Percentiles rank a stretch among this genome's conserved stretches.
These are phyloP conservation scores for Stropharia rugosoannulata DNA, from an alignment of 768 basidiomycete species.

Conservation along the genomic window DNA sequence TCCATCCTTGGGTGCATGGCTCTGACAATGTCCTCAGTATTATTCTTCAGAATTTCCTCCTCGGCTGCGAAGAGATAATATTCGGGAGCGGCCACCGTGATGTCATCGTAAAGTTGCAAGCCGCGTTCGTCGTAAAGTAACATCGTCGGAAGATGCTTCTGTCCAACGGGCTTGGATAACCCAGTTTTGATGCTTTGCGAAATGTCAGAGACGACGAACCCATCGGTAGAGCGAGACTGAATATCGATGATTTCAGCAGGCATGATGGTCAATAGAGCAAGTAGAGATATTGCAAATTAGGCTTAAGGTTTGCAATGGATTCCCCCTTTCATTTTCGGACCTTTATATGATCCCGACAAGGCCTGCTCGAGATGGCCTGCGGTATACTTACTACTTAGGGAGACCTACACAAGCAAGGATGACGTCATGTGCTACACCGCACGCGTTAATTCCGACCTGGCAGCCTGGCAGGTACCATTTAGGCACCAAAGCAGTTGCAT, in stretches of 20 bases:
- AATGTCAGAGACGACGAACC: constrained; percentile 33
- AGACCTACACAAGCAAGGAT: not conserved
- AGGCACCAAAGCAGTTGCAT: too few species aligned
- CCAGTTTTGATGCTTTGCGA: constrained; percentile 51
- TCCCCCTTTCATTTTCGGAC: not conserved
- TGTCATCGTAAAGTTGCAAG: constrained; percentile 81
- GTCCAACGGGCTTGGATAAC: constrained; percentile 49
- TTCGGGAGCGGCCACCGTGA: constrained; percentile 74
- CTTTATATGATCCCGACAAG: constrained; percentile 2
- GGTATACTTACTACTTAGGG: too few species aligned
- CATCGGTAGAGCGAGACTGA: constrained; percentile 34
- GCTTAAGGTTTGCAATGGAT: not conserved
- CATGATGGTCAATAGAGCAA: constrained; percentile 26
- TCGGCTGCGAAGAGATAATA: constrained; percentile 94
- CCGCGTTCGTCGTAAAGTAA: constrained; percentile 88
- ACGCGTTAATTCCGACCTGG: not conserved
- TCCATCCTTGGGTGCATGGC: constrained; percentile 57
- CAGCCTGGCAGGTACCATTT: too few species aligned
- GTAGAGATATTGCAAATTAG: not conserved
- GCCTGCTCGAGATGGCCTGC: not conserved
- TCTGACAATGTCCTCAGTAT: constrained; percentile 73
- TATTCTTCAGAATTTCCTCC: constrained; percentile 74
- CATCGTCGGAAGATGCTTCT: constrained; percentile 75
- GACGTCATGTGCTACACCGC: constrained; percentile 11
- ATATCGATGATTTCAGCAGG: constrained; percentile 51